A percentile compares a stretch with the other conserved stretches of the same genome.
phyloP scores from a whole-genome alignment of 2,329 filamentous ascomycete genomes.

The Penicillium expansum region DNA sequence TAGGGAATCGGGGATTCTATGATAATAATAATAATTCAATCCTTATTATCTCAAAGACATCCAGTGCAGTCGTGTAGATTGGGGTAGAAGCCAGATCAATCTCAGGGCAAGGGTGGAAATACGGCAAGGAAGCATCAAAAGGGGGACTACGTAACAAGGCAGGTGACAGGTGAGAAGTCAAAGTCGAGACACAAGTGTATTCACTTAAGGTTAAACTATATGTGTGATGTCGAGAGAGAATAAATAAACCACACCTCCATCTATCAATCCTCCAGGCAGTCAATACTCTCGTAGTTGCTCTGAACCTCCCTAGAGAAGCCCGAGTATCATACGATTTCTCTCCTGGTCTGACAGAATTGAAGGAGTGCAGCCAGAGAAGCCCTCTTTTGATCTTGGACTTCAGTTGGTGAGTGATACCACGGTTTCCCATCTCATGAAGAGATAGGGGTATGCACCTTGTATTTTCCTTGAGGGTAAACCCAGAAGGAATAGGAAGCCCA shows the following conservation, averaged over 20 bases:
- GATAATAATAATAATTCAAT: background rate
- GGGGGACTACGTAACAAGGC: background rate
- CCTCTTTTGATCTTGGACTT: conserved; percentile 9
- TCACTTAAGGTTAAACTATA: background rate
- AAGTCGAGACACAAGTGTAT: background rate
- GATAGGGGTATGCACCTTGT: conserved; percentile 8
- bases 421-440: background rate
- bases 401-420: conserved; percentile 4
- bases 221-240: conserved; percentile 2
- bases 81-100: background rate
- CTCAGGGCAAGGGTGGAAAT: background rate
- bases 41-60: background rate
- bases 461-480: background rate
- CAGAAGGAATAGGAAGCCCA: background rate
- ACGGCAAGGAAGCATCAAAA: background rate
- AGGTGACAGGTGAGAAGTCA: background rate
- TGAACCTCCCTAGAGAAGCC: background rate
- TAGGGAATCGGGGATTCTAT: background rate
- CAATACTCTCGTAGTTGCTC: conserved; percentile 7
- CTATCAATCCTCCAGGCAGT: background rate
- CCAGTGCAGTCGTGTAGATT: background rate
- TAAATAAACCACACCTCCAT: conserved; percentile 13
- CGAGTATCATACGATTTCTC: conserved; percentile 6
- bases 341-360: background rate
- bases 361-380: conserved; percentile 11